Base-by-base conservation (phyloP, 75 land plant species). In the Cryptomeria japonica region DNA sequence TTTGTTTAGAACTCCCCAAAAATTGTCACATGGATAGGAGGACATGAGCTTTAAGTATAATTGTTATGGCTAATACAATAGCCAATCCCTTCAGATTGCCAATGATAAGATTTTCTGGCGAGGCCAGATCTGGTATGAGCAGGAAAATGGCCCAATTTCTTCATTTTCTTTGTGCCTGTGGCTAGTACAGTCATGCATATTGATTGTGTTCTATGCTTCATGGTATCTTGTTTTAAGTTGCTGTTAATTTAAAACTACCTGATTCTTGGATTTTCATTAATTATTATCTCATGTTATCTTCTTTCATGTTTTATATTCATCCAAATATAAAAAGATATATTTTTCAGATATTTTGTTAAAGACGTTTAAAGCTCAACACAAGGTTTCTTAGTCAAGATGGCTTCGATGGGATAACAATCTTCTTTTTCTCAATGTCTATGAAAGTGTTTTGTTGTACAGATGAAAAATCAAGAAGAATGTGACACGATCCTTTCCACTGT, bases 11-110 rank as follows among this genome's bases (percentile, higher is more conserved):
- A 46, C 51, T n/a, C 84, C 84, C 49, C 84, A 44, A 82, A 78
- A 80, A 42, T 80, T 80, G 47, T 80, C 84, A 82, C 28, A 19
- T 82, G 84, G 84, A 82, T 82, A 82, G 84, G 53, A 44, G 41
- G 84, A 82, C 84, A 25, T 82, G 84, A 44, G 84, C 49, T 82
- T 82, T 82, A 46, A 44, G 84, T 44, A 49, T 82, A 82, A 82
- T 82, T 44, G 84, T 82, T 82, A 82, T 82, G 47, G 47, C 84
- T 82, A 46, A 82, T 82, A 46, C 46, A 46, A n/a, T 82, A 82
- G 84, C 84, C 84, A 82, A 25, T 82, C 53, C 51, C 51, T 82
- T 82, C n/a, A 82, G 84, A 42, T 82, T 82, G 22, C 84, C 84
- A 82, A 82, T 82, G 84, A 82, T 41, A 82, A 44, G 49, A 82